These are phyloP conservation scores for Chaetomium fimeti DNA, from an alignment of 495 filamentous ascomycete genomes.

Conservation along the genomic window DNA sequence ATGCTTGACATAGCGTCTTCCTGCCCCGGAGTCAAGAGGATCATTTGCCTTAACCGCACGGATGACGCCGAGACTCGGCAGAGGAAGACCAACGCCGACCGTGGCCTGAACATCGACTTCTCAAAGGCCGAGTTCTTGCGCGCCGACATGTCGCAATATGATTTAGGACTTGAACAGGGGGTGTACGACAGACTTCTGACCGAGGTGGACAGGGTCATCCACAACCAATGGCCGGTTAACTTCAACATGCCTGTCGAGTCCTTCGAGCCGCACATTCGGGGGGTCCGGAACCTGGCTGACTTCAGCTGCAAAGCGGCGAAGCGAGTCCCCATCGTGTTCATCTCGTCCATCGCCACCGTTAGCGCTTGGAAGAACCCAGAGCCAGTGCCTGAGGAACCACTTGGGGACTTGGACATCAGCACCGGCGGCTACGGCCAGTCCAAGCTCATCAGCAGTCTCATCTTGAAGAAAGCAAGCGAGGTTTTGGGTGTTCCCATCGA, in stretches of 20 bases:
- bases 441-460: slow-evolving; percentile 53
- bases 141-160: slow-evolving; percentile 46
- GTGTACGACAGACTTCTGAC: slow-evolving; percentile 42
- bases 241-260: slow-evolving; percentile 58
- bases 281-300: slow-evolving; percentile 54
- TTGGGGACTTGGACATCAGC: slow-evolving; percentile 43
- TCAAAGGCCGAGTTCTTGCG: slow-evolving; percentile 51
- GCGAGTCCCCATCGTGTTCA: slow-evolving; percentile 52
- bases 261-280: slow-evolving; percentile 55
- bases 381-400: slow-evolving; percentile 45
- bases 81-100: slow-evolving; percentile 28
- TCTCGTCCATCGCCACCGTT: slow-evolving; percentile 54
- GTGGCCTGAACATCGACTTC: slow-evolving; percentile 40
- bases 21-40: slow-evolving; percentile 43
- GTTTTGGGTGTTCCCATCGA: slow-evolving; percentile 43
- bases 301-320: slow-evolving; percentile 47
- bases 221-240: slow-evolving; percentile 64
- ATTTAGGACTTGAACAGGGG: slow-evolving; percentile 45
- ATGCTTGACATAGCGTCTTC: slow-evolving; percentile 48
- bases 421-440: slow-evolving; percentile 56
- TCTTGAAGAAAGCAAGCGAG: slow-evolving; percentile 47
- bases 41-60: slow-evolving; percentile 58
- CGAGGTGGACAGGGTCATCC: slow-evolving; percentile 53
- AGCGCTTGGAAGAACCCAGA: slow-evolving; percentile 37
- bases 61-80: slow-evolving; percentile 42